A percentile compares a stretch with the other conserved stretches of the same genome.
Evolutionary conservation across 371 early-diverging fungal genomes (phyloP).

Genomic region (Zancudomyces culisetae): DNA sequence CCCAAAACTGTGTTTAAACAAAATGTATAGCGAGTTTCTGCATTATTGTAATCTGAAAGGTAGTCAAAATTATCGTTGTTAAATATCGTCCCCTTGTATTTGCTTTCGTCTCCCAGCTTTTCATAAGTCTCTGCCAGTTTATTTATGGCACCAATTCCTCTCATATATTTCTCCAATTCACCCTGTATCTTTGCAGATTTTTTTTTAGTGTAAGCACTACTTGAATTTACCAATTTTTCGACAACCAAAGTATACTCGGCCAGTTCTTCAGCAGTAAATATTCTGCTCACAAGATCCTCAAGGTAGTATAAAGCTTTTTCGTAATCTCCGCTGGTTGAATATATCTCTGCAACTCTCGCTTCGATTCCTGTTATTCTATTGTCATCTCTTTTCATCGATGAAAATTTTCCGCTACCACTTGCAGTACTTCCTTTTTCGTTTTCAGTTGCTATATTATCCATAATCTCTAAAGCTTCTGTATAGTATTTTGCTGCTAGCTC

Average conservation of each 20-base stretch:
- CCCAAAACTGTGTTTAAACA: slow-evolving; percentile 19
- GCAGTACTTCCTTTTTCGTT: neutral
- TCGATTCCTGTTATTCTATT: slow-evolving; percentile 18
- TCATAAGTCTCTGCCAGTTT: slow-evolving; percentile 20
- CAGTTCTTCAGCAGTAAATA: neutral
- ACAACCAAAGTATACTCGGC: neutral
- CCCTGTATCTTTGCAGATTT: neutral
- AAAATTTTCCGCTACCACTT: slow-evolving; percentile 1
- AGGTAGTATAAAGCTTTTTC: slow-evolving; percentile 11
- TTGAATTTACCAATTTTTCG: neutral
- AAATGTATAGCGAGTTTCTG: slow-evolving; percentile 23
- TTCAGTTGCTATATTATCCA: slow-evolving; percentile 8
- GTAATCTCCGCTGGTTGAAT: slow-evolving; percentile 17
- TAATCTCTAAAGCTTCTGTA: slow-evolving; percentile 8
- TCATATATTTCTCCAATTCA: neutral
- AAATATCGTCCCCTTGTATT: slow-evolving; percentile 12
- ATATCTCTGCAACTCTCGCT: slow-evolving; percentile 18
- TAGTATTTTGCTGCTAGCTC: slow-evolving; percentile 18
- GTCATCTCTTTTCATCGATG: slow-evolving; percentile 7
- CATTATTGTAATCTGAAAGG: slow-evolving; percentile 8
- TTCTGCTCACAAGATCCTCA: slow-evolving; percentile 4
- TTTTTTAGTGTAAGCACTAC: too few species aligned
- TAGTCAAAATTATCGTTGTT: slow-evolving; percentile 4
- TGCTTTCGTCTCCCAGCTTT: slow-evolving; percentile 9
- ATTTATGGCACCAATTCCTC: neutral